Percentiles rank a stretch among this genome's conserved stretches.
These are phyloP conservation scores for Tremellales sp. DNA, from an alignment of 1,284 basidiomycete species.

Conservation along the genomic window DNA sequence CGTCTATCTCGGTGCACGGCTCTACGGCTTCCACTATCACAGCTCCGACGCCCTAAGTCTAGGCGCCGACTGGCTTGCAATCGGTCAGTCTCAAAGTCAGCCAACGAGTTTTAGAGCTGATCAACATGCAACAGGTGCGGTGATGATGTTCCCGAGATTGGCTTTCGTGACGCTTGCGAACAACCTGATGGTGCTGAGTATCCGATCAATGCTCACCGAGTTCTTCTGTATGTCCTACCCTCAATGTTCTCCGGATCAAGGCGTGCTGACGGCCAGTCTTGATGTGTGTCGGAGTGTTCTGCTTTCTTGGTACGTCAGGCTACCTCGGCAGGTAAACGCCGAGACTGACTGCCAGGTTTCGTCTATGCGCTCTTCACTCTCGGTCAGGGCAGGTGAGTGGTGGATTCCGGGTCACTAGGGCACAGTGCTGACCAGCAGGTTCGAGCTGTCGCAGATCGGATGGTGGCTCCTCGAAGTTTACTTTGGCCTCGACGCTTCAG, in stretches of 20 bases:
- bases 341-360: slow-evolving; percentile 71
- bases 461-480: slow-evolving; percentile 50
- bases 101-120: too few species aligned
- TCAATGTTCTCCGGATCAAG: slow-evolving; percentile 30
- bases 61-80: slow-evolving; percentile 41
- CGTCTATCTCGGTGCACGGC: slow-evolving; percentile 66
- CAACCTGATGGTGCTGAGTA: slow-evolving; percentile 60
- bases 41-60: slow-evolving; percentile 57
- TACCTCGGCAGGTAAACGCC: slow-evolving; percentile 3
- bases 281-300: slow-evolving; percentile 84
- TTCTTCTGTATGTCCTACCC: slow-evolving; percentile 42
- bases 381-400: slow-evolving; percentile 37
- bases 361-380: slow-evolving; percentile 83
- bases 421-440: slow-evolving; percentile 17
- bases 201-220: slow-evolving; percentile 47
- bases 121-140: slow-evolving; percentile 63
- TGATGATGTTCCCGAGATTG: slow-evolving; percentile 78
- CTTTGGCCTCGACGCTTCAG: slow-evolving; percentile 83
- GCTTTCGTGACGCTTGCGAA: slow-evolving; percentile 84
- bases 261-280: slow-evolving; percentile 50
- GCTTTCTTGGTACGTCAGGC: slow-evolving; percentile 46
- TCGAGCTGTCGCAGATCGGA: slow-evolving; percentile 39
- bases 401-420: slow-evolving; percentile 33
- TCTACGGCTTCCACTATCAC: slow-evolving; percentile 64
- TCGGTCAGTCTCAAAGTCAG: slow-evolving; percentile 33